Evolutionary conservation across 257 asterid genomes (phyloP), one percentile per base, ranked within the genome.

Genomic region (Capsicum chinense): DNA sequence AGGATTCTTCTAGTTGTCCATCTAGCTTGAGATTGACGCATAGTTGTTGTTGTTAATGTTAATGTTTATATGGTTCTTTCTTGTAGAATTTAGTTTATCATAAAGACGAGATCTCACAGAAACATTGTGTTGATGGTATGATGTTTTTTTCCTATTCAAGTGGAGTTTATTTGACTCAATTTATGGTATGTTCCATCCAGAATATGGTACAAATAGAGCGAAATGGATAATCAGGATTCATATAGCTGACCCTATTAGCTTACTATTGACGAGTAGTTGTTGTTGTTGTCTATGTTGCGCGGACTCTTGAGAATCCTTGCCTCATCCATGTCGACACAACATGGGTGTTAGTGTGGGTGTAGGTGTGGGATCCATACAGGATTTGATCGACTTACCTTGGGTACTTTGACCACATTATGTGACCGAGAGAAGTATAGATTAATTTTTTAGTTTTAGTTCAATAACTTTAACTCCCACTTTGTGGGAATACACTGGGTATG

Each of bases 201-300:
- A 54, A 26, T 52, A 63, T 76, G 59, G 42, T 76, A 76, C 48
- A 52, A 50, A 50, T 50, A 14, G 39, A 71, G 39, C 9, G 0
- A 73, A 73, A 48, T 48, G 63, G 63, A 52, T 76, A 50, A 74
- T 50, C 19, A 50, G 60, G 62, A 19, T 21, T 74, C 80, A 74
- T 48, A 14, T 50, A 21, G 62, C 47, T 5, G 63, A 35, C 47
- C 42, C 5, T 3, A 7, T 35, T 76, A 76, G 48, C 47, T 26
- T 76, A 47, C 10, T 37, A 50, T 71, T 71, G 79, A 44, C 57
- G 2, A 17, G 79, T 71, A 16, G 79, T 71, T 71, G 68, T 62
- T 19, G 79, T 42, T 69, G 79, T 69, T 69, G 73, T 66, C 47
- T 13, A 6, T 66, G 73, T 66, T 66, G 73, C 17, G 9, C 0